phyloP scores from a whole-genome alignment of 139 green algal species.

The Volvox africanus region DNA sequence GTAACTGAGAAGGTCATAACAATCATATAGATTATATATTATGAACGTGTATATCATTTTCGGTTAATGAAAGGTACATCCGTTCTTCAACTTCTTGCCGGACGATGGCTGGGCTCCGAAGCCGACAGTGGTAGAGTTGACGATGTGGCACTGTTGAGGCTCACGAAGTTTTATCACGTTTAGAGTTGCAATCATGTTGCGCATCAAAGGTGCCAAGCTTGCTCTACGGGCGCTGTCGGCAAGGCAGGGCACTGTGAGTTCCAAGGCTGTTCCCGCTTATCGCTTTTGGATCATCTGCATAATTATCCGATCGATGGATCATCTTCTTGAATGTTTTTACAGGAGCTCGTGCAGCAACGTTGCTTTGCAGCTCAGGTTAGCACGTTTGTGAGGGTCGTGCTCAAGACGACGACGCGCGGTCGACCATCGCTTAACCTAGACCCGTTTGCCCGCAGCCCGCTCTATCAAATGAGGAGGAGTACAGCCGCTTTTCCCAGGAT shows the following conservation, averaged over 20 bases:
- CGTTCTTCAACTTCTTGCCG: background rate
- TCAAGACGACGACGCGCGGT: background rate
- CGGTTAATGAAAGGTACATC: background rate
- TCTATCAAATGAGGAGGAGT: constrained; percentile 79
- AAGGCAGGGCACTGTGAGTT: constrained; percentile 15
- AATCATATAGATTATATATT: no score
- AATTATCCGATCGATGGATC: no score
- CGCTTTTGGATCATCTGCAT: background rate
- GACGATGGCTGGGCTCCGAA: no score
- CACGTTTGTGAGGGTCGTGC: background rate
- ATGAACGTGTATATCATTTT: no score
- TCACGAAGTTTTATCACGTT: no score
- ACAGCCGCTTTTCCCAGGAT: constrained; percentile 67
- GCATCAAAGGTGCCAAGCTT: constrained; percentile 17
- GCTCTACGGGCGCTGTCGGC: background rate
- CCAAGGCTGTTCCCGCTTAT: background rate
- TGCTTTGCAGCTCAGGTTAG: constrained; percentile 51
- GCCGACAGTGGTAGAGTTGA: background rate
- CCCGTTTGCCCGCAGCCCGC: constrained; percentile 9
- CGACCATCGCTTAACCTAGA: background rate
- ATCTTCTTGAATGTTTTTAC: background rate
- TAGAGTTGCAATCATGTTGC: constrained; percentile 19
- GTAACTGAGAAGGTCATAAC: no score
- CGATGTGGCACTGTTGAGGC: background rate
- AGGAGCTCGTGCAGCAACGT: constrained; percentile 50